Evolutionary conservation across 352 stramenopile species (phyloP).

Genomic region (Pythium dissimile): DNA sequence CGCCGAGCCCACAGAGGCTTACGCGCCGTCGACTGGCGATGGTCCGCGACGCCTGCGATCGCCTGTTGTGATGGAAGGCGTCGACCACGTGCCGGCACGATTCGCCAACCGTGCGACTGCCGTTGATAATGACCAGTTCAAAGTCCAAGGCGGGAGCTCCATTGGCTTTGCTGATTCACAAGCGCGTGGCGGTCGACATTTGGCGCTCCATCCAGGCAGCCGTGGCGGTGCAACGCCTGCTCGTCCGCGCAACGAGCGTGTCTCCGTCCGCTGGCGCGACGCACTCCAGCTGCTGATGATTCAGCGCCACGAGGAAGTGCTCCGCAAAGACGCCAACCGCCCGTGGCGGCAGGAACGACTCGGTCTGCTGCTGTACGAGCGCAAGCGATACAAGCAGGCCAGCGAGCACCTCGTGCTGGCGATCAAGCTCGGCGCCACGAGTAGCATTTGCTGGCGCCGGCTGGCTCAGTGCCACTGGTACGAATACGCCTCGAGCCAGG

Average conservation of each 20-base stretch:
- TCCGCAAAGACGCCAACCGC: slow-evolving; percentile 50
- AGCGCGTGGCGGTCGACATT: too few species aligned
- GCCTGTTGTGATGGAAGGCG: slow-evolving; percentile 8
- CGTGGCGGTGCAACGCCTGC: too few species aligned
- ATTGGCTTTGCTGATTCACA: too few species aligned
- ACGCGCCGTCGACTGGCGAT: background rate
- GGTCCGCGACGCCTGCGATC: background rate
- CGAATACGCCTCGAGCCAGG: slow-evolving; percentile 35
- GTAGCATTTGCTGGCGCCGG: slow-evolving; percentile 44
- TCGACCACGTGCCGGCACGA: slow-evolving; percentile 10
- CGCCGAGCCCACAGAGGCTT: background rate
- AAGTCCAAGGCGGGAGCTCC: background rate
- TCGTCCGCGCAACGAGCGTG: background rate
- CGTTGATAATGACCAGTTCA: background rate
- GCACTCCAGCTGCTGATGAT: slow-evolving; percentile 46
- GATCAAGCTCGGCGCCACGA: slow-evolving; percentile 41
- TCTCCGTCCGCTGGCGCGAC: slow-evolving; percentile 36
- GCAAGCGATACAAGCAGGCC: slow-evolving; percentile 34
- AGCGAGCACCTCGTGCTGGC: slow-evolving; percentile 46
- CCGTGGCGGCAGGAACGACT: slow-evolving; percentile 69
- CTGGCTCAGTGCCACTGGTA: slow-evolving; percentile 56
- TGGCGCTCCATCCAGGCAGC: background rate
- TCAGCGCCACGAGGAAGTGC: slow-evolving; percentile 51
- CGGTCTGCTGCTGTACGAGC: slow-evolving; percentile 43
- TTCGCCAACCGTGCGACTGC: slow-evolving; percentile 1